These are phyloP conservation scores for Ophiocordyceps camponoti-floridani DNA, from an alignment of 2,329 filamentous ascomycete species.

Conservation along the genomic window DNA sequence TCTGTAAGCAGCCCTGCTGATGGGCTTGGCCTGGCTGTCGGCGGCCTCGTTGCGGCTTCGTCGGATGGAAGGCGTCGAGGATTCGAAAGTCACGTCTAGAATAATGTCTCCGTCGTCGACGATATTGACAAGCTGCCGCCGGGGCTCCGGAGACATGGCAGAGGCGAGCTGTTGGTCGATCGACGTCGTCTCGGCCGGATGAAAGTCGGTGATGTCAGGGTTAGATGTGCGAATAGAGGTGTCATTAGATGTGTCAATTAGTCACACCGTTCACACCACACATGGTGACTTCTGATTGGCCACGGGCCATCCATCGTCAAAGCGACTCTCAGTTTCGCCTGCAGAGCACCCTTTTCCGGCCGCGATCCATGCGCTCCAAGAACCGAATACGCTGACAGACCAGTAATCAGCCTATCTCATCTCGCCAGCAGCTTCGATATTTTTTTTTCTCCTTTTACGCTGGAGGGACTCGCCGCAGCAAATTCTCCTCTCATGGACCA, in stretches of 20 bases:
- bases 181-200: too few species aligned
- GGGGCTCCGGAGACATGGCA: not conserved
- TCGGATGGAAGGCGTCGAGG: constrained; percentile 30
- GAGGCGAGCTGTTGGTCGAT: not conserved
- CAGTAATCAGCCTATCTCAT: not conserved
- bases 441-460: not conserved
- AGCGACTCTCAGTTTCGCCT: too few species aligned
- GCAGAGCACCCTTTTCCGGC: too few species aligned
- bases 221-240: too few species aligned
- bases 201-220: too few species aligned
- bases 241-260: too few species aligned
- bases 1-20: constrained; percentile 32
- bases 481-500: not conserved
- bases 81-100: constrained; percentile 48
- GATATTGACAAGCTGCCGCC: constrained; percentile 25
- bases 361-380: too few species aligned
- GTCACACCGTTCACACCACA: too few species aligned
- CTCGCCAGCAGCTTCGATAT: not conserved
- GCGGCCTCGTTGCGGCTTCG: constrained; percentile 21
- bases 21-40: constrained; percentile 13
- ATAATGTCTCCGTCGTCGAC: constrained; percentile 43
- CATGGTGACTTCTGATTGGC: too few species aligned
- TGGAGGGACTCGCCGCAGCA: not conserved
- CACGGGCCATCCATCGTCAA: too few species aligned
- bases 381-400: not conserved